Percentiles rank a stretch among this genome's conserved stretches.
Evolutionary conservation across 441 rosid species (phyloP).

Genomic region (Corymbia citriodora): DNA sequence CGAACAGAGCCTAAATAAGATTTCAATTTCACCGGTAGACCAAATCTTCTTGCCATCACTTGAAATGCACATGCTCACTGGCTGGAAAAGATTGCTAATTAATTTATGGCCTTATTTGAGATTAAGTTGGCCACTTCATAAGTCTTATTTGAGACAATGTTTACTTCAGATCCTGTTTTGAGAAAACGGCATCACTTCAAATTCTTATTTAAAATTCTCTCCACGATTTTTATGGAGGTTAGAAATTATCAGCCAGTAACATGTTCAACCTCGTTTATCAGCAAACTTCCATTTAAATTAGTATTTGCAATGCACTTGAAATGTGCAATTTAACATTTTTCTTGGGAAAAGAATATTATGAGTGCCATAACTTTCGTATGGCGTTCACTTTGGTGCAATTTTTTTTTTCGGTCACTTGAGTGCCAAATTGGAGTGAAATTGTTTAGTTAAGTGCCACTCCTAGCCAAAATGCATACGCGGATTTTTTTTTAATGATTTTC

Average conservation of each 20-base stretch:
- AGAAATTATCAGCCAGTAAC: not conserved
- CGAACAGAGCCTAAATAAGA: not conserved
- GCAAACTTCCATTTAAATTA: not conserved
- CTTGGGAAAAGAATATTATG: no score
- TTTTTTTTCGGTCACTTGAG: no score
- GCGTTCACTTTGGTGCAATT: no score
- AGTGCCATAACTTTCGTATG: no score
- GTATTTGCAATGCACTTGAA: not conserved
- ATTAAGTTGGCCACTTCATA: not conserved
- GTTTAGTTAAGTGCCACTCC: no score
- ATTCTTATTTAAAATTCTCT: not conserved
- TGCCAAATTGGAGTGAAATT: no score
- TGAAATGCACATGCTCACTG: no score
- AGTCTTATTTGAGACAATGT: not conserved
- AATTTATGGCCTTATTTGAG: not conserved
- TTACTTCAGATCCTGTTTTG: rapidly evolving
- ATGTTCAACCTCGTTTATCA: not conserved
- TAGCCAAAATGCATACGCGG: no score
- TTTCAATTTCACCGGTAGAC: not conserved
- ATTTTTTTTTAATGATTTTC: no score
- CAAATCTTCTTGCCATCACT: not conserved
- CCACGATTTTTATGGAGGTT: not conserved
- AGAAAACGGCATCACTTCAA: not conserved
- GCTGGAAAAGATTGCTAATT: no score
- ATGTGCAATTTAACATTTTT: not conserved